Conservation (phyloP, 345 rosid species). For the Euphorbia lathyris region DNA sequence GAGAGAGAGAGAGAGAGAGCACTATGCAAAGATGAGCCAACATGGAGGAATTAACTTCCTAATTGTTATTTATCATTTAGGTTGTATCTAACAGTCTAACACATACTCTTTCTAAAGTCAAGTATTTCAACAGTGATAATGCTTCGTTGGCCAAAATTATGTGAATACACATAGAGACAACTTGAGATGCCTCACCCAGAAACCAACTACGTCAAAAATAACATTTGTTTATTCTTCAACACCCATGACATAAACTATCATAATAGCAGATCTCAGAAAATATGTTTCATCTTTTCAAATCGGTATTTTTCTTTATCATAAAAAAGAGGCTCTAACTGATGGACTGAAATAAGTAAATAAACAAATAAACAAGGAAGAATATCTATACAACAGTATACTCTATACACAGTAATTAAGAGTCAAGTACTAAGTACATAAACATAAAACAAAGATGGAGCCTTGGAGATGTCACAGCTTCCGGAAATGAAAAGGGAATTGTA, state of each 20-base stretch:
- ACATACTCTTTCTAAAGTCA: not conserved
- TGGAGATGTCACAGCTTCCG: not conserved
- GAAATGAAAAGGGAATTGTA: not conserved
- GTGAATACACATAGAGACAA: not conserved
- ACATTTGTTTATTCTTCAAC: not conserved
- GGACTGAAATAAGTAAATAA: not conserved
- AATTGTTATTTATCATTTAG: not conserved
- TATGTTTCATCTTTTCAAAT: not conserved
- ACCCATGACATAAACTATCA: not conserved
- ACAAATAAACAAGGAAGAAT: not conserved
- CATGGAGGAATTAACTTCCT: not conserved
- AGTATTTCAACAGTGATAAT: not conserved
- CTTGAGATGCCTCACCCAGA: not conserved
- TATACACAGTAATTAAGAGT: not conserved
- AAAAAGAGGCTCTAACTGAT: not conserved
- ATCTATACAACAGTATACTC: not conserved
- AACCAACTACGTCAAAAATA: not conserved
- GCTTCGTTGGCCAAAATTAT: not conserved
- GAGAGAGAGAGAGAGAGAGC: not conserved
- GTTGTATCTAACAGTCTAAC: not conserved
- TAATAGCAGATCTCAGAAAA: not conserved
- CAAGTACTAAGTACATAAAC: not conserved
- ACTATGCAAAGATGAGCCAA: not conserved
- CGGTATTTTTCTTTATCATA: not conserved
- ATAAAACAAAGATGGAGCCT: not conserved